These are phyloP conservation scores for Colletotrichum sublineola DNA, from an alignment of 2,329 filamentous ascomycete genomes.

Conservation along the genomic window DNA sequence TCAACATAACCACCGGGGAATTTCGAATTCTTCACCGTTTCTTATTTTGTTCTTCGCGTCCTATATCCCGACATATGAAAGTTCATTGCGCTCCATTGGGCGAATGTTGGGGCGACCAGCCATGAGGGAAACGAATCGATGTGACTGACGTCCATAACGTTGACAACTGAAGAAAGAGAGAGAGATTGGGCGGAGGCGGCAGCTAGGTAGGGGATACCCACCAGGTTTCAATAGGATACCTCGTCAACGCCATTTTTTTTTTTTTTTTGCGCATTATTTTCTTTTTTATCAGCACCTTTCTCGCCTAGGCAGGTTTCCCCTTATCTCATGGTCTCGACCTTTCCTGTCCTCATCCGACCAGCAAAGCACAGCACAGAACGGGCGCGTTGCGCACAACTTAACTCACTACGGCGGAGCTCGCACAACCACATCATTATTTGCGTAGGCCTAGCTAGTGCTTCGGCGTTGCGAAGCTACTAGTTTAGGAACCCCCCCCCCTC, in stretches of 20 bases:
- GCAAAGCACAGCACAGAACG: constrained; percentile 6
- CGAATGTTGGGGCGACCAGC: background rate
- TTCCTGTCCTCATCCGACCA: constrained; percentile 17
- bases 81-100: background rate
- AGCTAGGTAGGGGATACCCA: constrained; percentile 6
- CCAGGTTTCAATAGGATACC: constrained; percentile 30
- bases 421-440: constrained; percentile 14
- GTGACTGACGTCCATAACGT: background rate
- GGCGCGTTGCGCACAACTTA: constrained; percentile 34
- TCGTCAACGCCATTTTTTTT: constrained; percentile 14
- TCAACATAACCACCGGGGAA: constrained; percentile 33
- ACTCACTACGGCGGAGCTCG: constrained; percentile 27
- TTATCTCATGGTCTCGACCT: background rate
- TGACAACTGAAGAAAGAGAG: constrained; percentile 9
- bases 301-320: constrained; percentile 8
- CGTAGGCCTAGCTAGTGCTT: constrained; percentile 12
- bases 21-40: constrained; percentile 32
- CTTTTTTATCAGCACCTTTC: constrained; percentile 14
- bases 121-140: background rate
- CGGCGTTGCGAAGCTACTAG: constrained; percentile 31
- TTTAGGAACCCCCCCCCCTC: constrained; percentile 4
- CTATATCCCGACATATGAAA: background rate
- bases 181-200: too few species aligned
- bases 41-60: constrained; percentile 7
- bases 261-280: constrained; percentile 10